Percentiles rank a stretch among this genome's conserved stretches.
These are phyloP conservation scores for Ceratocystis papillata DNA, from an alignment of 2,329 filamentous ascomycete genomes.

Conservation along the genomic window DNA sequence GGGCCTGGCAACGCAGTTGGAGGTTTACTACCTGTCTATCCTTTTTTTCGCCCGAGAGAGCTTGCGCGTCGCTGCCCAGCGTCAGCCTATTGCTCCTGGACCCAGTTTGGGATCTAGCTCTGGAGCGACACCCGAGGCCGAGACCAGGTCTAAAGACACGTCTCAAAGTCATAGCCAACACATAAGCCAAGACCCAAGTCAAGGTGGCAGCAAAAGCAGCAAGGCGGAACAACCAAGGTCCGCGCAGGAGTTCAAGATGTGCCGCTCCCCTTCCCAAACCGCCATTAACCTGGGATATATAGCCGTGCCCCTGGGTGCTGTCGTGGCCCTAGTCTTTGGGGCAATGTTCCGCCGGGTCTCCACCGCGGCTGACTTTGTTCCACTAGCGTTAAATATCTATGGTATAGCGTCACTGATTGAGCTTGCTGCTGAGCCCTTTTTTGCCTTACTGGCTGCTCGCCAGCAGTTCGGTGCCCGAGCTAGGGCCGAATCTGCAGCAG, in stretches of 20 bases:
- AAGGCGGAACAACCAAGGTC: background rate
- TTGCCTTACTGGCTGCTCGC: constrained; percentile 74
- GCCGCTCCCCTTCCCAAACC: constrained; percentile 49
- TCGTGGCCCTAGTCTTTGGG: constrained; percentile 54
- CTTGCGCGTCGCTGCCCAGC: constrained; percentile 79
- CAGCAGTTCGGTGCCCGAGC: constrained; percentile 73
- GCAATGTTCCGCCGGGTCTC: constrained; percentile 52
- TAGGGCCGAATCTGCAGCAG: constrained; percentile 70
- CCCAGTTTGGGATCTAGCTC: background rate
- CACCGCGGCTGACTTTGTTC: constrained; percentile 48
- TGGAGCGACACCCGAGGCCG: background rate
- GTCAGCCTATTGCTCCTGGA: constrained; percentile 39
- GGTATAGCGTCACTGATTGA: constrained; percentile 55
- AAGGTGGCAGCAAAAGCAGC: background rate
- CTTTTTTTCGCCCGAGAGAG: constrained; percentile 91
- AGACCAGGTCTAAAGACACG: constrained; percentile 29
- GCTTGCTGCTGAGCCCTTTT: constrained; percentile 75
- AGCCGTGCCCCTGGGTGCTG: constrained; percentile 55
- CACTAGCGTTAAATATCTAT: constrained; percentile 43
- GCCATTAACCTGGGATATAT: constrained; percentile 84
- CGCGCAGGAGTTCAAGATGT: background rate
- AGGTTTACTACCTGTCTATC: constrained; percentile 86
- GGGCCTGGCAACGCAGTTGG: constrained; percentile 77
- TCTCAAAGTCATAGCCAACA: constrained; percentile 13
- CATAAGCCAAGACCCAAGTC: constrained; percentile 26